A percentile compares a stretch with the other conserved stretches of the same genome.
Evolutionary conservation across 1,284 basidiomycete genomes (phyloP).

Genomic region (Takashimella tepidaria): DNA sequence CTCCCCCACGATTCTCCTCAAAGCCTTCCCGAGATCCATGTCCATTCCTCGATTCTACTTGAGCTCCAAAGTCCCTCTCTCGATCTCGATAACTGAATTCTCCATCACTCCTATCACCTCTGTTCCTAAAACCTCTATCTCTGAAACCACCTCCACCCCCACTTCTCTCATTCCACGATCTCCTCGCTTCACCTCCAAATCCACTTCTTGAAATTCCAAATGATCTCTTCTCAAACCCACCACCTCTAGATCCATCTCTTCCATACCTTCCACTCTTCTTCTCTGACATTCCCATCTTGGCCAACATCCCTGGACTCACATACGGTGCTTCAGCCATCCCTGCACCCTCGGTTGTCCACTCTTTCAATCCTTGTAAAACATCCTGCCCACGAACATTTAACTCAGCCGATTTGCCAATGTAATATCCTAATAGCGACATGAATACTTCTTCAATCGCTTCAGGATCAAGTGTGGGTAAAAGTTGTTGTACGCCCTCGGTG

Average conservation of each 20-base stretch:
- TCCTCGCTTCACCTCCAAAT: too few relatives aligned
- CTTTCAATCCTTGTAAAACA: conserved; percentile 60
- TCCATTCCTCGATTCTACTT: too few relatives aligned
- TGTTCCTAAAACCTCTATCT: not conserved
- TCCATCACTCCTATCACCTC: not conserved
- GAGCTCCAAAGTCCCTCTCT: not conserved
- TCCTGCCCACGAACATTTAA: conserved; percentile 50
- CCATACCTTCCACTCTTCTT: not conserved
- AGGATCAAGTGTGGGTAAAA: conserved; percentile 53
- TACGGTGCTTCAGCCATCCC: conserved; percentile 55
- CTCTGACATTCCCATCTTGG: conserved; percentile 27
- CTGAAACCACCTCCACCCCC: not conserved
- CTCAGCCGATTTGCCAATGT: conserved; percentile 55
- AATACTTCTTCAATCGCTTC: conserved; percentile 63
- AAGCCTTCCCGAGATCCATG: not conserved
- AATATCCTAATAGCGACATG: conserved; percentile 70
- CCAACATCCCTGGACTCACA: conserved; percentile 53
- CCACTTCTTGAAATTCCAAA: too few relatives aligned
- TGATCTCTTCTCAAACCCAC: not conserved
- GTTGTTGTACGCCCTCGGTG: conserved; percentile 43
- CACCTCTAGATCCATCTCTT: not conserved
- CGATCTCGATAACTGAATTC: not conserved
- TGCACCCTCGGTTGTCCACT: conserved; percentile 59
- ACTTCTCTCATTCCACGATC: not conserved
- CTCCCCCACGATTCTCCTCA: not conserved